Evolutionary conservation across 2,329 filamentous ascomycete species (phyloP).

Genomic region (Chaetomium sp.): DNA sequence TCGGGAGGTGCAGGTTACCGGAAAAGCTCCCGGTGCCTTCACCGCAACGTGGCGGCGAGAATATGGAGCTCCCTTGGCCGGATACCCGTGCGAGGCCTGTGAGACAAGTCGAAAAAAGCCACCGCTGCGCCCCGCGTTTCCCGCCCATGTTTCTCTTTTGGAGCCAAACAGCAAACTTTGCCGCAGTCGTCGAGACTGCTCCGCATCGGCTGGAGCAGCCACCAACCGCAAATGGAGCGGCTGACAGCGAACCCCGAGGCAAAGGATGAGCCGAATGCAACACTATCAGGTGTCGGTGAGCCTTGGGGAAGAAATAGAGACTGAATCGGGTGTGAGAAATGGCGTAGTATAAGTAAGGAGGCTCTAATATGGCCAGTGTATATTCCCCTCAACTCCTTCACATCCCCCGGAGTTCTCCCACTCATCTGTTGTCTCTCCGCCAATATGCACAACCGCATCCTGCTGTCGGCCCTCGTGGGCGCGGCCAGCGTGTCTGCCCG

Average conservation of each 20-base stretch:
- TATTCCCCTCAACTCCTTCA: background rate
- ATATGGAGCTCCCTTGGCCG: constrained; percentile 2
- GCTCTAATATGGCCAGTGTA: background rate
- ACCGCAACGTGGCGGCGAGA: background rate
- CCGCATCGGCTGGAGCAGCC: background rate
- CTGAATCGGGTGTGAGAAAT: background rate
- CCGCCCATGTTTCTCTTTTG: background rate
- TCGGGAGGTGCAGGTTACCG: constrained; percentile 2
- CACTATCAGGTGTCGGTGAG: background rate
- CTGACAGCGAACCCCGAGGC: background rate
- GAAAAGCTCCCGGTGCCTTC: background rate
- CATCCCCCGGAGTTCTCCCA: background rate
- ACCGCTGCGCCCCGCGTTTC: background rate
- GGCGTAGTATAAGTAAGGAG: background rate
- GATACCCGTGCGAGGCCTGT: background rate
- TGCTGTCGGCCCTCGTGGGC: constrained; percentile 19
- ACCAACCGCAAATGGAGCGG: background rate
- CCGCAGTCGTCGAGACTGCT: background rate
- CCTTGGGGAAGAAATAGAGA: background rate
- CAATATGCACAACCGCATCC: constrained; percentile 4
- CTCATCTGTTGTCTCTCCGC: background rate
- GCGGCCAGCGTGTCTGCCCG: constrained; percentile 16
- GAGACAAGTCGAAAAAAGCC: background rate
- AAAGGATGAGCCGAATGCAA: constrained; percentile 7
- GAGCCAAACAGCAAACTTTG: background rate